phyloP scores from a whole-genome alignment of 768 basidiomycete species.

The Boletus subcaerulescens region DNA sequence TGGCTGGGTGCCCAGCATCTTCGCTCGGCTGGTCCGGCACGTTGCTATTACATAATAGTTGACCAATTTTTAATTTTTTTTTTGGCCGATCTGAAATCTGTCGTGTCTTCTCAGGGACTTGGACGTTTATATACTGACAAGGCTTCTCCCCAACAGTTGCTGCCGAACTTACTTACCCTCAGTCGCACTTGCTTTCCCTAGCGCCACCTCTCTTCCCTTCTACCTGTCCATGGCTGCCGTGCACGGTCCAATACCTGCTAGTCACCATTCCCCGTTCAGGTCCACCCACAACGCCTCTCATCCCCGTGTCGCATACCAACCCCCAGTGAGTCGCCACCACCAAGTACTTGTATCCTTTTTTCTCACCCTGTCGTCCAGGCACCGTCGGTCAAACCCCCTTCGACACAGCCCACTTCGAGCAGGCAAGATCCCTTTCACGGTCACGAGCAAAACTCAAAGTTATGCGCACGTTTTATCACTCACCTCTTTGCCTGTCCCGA shows the following conservation, averaged over 20 bases:
- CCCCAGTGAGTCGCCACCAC: conserved; percentile 16
- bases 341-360: not conserved
- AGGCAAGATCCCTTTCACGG: conserved; percentile 43
- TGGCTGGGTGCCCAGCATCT: conserved; percentile 18
- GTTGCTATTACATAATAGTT: conserved; percentile 22
- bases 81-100: conserved; percentile 8
- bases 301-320: conserved; percentile 27
- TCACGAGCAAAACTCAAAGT: conserved; percentile 66
- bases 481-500: conserved; percentile 88
- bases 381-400: conserved; percentile 28
- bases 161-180: conserved; percentile 17
- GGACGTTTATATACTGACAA: conserved; percentile 24
- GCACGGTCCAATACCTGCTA: conserved; percentile 26
- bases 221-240: conserved; percentile 29
- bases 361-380: conserved; percentile 14
- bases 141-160: conserved; percentile 5
- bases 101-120: conserved; percentile 19
- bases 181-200: not conserved
- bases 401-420: conserved; percentile 26
- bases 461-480: conserved; percentile 77
- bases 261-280: conserved; percentile 32
- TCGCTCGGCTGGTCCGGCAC: conserved; percentile 29
- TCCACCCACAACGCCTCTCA: conserved; percentile 26
- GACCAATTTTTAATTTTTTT: not conserved
- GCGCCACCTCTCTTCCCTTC: conserved; percentile 18